phyloP scores from a whole-genome alignment of 192 early-diverging fungal species.

The Podochytrium sp. region DNA sequence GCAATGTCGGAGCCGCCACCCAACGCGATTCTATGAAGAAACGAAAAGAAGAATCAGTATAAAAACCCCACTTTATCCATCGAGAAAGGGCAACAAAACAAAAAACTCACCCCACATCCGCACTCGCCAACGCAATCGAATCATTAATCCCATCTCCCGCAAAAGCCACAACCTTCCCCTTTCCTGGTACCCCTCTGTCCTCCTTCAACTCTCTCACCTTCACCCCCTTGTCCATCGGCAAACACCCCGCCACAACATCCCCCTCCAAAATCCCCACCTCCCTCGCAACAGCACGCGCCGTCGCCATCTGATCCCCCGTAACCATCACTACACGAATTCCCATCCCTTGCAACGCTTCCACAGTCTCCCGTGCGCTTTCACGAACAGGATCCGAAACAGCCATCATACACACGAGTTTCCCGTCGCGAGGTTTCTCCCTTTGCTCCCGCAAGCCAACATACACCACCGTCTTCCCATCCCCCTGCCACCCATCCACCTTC shows the following conservation, averaged over 20 bases:
- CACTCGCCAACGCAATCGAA: constrained; percentile 85
- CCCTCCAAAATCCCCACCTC: constrained; percentile 62
- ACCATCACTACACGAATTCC: constrained; percentile 79
- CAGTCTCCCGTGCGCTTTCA: constrained; percentile 57
- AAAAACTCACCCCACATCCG: constrained; percentile 74
- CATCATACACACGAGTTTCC: constrained; percentile 60
- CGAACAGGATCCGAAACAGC: constrained; percentile 68
- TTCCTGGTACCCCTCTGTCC: constrained; percentile 50
- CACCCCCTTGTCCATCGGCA: constrained; percentile 73
- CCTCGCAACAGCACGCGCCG: constrained; percentile 64
- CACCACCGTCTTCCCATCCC: constrained; percentile 61
- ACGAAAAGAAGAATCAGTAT: background rate
- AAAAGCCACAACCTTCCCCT: constrained; percentile 73
- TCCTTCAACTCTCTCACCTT: constrained; percentile 43
- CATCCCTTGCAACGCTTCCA: constrained; percentile 48
- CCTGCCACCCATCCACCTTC: constrained; percentile 52
- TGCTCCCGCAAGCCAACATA: constrained; percentile 52
- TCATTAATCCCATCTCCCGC: constrained; percentile 97
- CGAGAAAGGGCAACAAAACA: background rate
- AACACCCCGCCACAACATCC: constrained; percentile 67
- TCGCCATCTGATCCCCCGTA: constrained; percentile 73
- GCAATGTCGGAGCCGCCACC: constrained; percentile 89
- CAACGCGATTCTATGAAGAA: constrained; percentile 70
- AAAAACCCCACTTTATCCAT: background rate
- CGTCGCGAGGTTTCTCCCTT: constrained; percentile 17